Base-by-base conservation (phyloP, 768 basidiomycete genomes). In the Amanita thiersii region DNA sequence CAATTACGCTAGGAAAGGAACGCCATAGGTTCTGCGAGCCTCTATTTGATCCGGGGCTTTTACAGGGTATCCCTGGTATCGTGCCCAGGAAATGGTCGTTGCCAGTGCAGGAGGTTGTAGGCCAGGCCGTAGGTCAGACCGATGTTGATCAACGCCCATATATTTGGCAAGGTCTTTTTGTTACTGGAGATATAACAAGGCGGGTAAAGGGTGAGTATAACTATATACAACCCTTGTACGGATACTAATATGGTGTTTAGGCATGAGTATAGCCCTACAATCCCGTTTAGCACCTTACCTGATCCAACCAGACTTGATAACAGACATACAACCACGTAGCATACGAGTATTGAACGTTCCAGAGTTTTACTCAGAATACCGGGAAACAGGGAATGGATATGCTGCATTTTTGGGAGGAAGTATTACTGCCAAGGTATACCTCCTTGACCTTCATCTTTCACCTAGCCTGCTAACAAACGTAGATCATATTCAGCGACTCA, bases 1-100 rank as follows among this genome's bases (percentile, higher is more conserved):
- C 77, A 29, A 55, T 93, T 45, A 86, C 83, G 5, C 51, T 94
- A 25, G 91, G 91, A 12, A 87, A 86, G 56, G 88, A 90, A 54
- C 72, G 91, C 25, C 90, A 96, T 66, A 71, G 86, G 29, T 86
- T 92, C 62, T 90, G 87, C 56, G 92, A 94, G 57, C 88, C 90
- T 4, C 67, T 96, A 19, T 92, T 90, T 49, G 81, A 90, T 54
- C 81, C 83, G 2, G 64, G 58, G 3, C 52, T 88, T 30, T 59
- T 88, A 44, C 60, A 62, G 1, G 62, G 61, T 14, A 42, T 72
- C 10, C 47, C 57, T 4, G 60, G 58, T 1, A 42, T 52, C 5
- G 47, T 58, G 1, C 45, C 54, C 12, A 56, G 56, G 45, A 58
- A 60, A 29, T 58, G 51, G 25, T 53, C 57, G 2, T 47, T 73